Evolutionary conservation across 805 yeast genomes (phyloP).

Genomic region (Metschnikowia gruessii): DNA sequence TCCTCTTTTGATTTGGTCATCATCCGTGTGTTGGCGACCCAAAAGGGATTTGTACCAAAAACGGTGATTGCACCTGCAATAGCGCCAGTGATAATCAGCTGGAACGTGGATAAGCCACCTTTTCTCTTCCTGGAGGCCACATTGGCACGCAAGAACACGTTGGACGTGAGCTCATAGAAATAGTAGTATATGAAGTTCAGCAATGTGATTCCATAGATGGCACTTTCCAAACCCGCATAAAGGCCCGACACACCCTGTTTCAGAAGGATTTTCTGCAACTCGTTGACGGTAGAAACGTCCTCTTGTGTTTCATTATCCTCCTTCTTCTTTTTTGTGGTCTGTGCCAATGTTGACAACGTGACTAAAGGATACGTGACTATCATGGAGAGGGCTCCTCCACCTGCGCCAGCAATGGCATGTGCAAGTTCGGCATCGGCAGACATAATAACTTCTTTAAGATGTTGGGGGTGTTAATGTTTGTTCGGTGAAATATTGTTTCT

Average conservation of each 20-base stretch:
- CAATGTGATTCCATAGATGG: conserved; percentile 78
- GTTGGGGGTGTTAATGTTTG: no score
- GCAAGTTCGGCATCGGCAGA: conserved; percentile 46
- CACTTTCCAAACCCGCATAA: conserved; percentile 85
- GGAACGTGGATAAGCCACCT: conserved; percentile 53
- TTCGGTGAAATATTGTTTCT: no score
- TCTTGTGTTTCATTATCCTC: conserved; percentile 11
- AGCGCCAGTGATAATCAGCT: conserved; percentile 75
- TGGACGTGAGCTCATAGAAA: conserved; percentile 73
- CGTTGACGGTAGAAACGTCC: conserved; percentile 22
- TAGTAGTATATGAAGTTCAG: conserved; percentile 90
- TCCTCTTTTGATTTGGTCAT: conserved; percentile 51
- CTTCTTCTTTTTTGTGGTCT: conserved; percentile 49
- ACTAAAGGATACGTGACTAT: conserved; percentile 86
- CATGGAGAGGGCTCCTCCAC: conserved; percentile 88
- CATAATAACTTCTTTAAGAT: conserved; percentile 3
- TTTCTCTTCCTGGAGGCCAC: conserved; percentile 28
- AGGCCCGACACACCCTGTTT: conserved; percentile 63
- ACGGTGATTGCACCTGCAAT: conserved; percentile 87
- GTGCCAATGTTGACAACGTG: conserved; percentile 84
- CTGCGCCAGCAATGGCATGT: conserved; percentile 93
- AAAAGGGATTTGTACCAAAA: conserved; percentile 79
- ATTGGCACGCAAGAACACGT: conserved; percentile 38
- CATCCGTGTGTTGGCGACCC: conserved; percentile 93
- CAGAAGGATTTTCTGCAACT: conserved; percentile 42